Base-by-base conservation (phyloP, 2,329 filamentous ascomycete species). In the Lachnellula willkommii region DNA sequence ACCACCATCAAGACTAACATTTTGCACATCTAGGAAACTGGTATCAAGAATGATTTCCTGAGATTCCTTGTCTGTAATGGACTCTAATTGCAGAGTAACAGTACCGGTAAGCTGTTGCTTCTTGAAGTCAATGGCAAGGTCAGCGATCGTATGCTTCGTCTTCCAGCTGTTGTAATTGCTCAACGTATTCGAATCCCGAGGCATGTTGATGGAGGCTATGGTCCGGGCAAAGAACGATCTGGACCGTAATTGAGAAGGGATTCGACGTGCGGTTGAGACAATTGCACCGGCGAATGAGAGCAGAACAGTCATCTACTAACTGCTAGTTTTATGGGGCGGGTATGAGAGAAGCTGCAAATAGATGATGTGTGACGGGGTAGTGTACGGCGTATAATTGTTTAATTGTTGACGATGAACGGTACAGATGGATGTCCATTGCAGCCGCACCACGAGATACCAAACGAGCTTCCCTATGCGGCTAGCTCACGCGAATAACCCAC, bases 91-190 rank as follows among this genome's bases (percentile, higher is more conserved):
- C 59, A 96, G 79, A 39, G 84, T 76, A 24, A 96, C 90, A 61
- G 81, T 86, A 24, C 94, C 94, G 58, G 80, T 81, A 60, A 97
- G 79, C 53, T 82, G 79, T 76, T 90, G 89, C 68, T 84, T 79
- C 58, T 88, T 82, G 71, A 97, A 99, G 67, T 95, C 85, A 65
- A 97, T 85, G 64, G 84, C 83, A 68, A 96, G 83, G 71, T 88
- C 84, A 56, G 89, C 88, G 20, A 83, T 86, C 20, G 90, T 94
- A 75, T 96, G 91, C 70, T 81, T 85, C 17, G 90, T 96, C 59
- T 83, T 79, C 85, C 90, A 96, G 54, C 87, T 85, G 72, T 89
- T 85, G 74, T 96, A 96, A 77, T 97, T 97, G 69, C 89, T 88
- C 57, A 94, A 75, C 26, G 94, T 96, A 72, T 91, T 95, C 52